These are phyloP conservation scores for Boletus sp. DNA, from an alignment of 768 basidiomycete genomes.

Conservation along the genomic window DNA sequence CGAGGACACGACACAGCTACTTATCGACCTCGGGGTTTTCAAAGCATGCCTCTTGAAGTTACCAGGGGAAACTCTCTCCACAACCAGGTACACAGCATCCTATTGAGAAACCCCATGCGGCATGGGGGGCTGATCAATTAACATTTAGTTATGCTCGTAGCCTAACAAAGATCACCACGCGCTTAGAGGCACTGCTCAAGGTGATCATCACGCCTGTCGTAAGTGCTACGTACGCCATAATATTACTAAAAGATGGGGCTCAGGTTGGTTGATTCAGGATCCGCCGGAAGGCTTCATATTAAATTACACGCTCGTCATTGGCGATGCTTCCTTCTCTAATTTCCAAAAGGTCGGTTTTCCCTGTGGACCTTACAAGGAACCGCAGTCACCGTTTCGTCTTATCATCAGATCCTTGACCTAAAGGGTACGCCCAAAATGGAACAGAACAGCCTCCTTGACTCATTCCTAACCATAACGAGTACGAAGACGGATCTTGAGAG, in stretches of 20 bases:
- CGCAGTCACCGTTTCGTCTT: constrained; percentile 8
- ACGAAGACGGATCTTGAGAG: constrained; percentile 85
- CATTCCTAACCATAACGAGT: constrained; percentile 90
- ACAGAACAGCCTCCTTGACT: constrained; percentile 88
- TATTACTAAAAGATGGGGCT: neutral
- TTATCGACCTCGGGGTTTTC: constrained; percentile 88
- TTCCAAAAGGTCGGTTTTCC: constrained; percentile 87
- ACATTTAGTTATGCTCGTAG: constrained; percentile 72
- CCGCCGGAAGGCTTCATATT: constrained; percentile 93
- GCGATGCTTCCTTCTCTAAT: constrained; percentile 93
- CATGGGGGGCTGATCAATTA: constrained; percentile 11
- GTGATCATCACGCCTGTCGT: constrained; percentile 93
- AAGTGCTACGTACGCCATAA: constrained; percentile 28
- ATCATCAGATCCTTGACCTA: constrained; percentile 79
- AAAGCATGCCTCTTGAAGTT: constrained; percentile 81
- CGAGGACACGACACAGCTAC: constrained; percentile 46
- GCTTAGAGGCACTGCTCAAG: constrained; percentile 90
- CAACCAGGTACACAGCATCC: constrained; percentile 47
- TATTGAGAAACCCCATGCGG: neutral
- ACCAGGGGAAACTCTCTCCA: constrained; percentile 67
- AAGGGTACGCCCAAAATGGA: constrained; percentile 87
- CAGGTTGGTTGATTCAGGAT: constrained; percentile 48
- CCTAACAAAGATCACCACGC: constrained; percentile 75
- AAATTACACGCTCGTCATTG: constrained; percentile 92
- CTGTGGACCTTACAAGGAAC: neutral